These are phyloP conservation scores for Spathaspora passalidarum DNA, from an alignment of 805 yeast genomes.

Conservation along the genomic window DNA sequence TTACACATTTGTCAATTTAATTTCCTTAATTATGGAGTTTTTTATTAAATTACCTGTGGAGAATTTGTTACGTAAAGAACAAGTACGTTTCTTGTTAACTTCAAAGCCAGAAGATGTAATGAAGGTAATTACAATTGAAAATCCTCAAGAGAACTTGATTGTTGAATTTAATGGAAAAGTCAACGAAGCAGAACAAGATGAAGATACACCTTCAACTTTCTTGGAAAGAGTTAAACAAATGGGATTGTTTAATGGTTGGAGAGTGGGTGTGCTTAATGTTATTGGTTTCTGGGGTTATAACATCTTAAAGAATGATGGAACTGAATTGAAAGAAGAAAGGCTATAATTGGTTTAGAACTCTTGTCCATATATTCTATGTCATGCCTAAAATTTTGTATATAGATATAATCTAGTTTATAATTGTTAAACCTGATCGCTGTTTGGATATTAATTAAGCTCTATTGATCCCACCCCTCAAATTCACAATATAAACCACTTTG, in stretches of 20 bases:
- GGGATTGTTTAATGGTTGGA: slow-evolving; percentile 83
- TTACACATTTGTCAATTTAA: slow-evolving; percentile 56
- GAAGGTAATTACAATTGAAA: slow-evolving; percentile 41
- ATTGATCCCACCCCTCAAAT: too few relatives aligned
- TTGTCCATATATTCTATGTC: neutral
- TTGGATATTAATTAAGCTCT: too few relatives aligned
- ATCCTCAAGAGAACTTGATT: slow-evolving; percentile 49
- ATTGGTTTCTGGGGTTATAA: slow-evolving; percentile 81
- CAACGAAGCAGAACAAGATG: slow-evolving; percentile 19
- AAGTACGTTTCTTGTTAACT: slow-evolving; percentile 58
- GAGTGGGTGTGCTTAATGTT: slow-evolving; percentile 75
- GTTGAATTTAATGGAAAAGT: slow-evolving; percentile 41
- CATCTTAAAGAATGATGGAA: slow-evolving; percentile 49
- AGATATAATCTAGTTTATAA: too few relatives aligned
- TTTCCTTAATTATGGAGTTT: slow-evolving; percentile 64
- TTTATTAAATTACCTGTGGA: slow-evolving; percentile 83
- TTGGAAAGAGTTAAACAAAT: slow-evolving; percentile 30
- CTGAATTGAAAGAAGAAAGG: slow-evolving; percentile 33
- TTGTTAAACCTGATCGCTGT: too few relatives aligned
- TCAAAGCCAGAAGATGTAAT: slow-evolving; percentile 37
- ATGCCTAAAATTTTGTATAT: neutral
- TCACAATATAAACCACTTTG: too few relatives aligned
- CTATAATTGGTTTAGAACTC: slow-evolving; percentile 12
- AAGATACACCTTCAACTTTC: slow-evolving; percentile 31
- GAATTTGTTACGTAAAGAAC: slow-evolving; percentile 80